Evolutionary conservation across 2,329 filamentous ascomycete genomes (phyloP).

Genomic region (Cercospora sp.): DNA sequence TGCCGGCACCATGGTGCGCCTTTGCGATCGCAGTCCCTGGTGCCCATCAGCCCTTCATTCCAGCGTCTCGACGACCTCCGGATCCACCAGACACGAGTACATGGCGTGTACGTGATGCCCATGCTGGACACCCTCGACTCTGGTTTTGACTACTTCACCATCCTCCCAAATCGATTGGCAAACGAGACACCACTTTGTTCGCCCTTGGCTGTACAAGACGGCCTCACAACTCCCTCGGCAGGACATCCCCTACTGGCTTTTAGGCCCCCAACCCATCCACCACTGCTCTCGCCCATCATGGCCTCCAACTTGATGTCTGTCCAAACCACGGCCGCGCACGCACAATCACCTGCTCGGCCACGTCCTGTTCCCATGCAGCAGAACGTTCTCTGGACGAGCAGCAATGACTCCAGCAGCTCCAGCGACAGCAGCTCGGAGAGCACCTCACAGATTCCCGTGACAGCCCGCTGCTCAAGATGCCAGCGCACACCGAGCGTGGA

Average conservation of each 20-base stretch:
- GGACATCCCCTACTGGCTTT: not conserved
- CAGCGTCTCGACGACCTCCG: slow-evolving; percentile 15
- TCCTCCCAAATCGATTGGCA: not conserved
- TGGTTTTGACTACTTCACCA: not conserved
- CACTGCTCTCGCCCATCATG: slow-evolving; percentile 16
- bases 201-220: not conserved
- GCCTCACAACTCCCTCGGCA: not conserved
- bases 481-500: slow-evolving; percentile 40
- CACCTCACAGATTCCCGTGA: slow-evolving; percentile 26
- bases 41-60: slow-evolving; percentile 19
- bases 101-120: slow-evolving; percentile 14
- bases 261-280: not conserved
- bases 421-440: slow-evolving; percentile 24
- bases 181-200: not conserved
- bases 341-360: slow-evolving; percentile 30
- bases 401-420: slow-evolving; percentile 34
- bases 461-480: slow-evolving; percentile 41
- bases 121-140: not conserved
- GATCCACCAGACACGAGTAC: slow-evolving; percentile 6
- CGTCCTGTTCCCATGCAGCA: slow-evolving; percentile 35
- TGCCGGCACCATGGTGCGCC: not conserved
- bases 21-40: slow-evolving; percentile 12
- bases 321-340: slow-evolving; percentile 38
- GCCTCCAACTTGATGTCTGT: slow-evolving; percentile 35
- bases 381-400: slow-evolving; percentile 37